Evolutionary conservation across 139 green algal species (phyloP).

Genomic region (Pleodorina starrii): DNA sequence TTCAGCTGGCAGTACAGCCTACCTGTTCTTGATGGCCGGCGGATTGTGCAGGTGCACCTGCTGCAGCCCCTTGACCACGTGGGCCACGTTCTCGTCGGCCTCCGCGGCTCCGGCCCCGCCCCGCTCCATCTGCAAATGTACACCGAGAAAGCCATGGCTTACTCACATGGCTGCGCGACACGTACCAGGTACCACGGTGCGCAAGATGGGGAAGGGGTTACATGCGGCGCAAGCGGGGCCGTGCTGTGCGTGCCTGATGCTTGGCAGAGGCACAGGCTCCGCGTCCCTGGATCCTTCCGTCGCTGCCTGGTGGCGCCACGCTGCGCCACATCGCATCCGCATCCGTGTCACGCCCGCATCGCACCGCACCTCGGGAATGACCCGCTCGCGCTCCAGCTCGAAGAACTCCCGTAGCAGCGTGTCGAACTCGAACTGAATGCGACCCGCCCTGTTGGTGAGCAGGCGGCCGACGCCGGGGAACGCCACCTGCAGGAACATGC

Average conservation of each 20-base stretch:
- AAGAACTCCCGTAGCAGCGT: slow-evolving; percentile 62
- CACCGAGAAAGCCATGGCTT: no score
- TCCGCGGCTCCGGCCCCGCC: neutral
- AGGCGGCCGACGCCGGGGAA: slow-evolving; percentile 66
- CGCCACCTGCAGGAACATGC: slow-evolving; percentile 48
- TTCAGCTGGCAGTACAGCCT: neutral
- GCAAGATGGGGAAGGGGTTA: no score
- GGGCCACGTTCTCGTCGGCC: neutral
- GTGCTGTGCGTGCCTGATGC: no score
- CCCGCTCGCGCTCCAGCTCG: slow-evolving; percentile 56
- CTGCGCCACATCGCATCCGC: no score
- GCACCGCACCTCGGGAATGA: slow-evolving; percentile 60
- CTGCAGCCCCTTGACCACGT: slow-evolving; percentile 55
- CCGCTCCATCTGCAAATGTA: slow-evolving; percentile 29
- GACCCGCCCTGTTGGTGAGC: slow-evolving; percentile 61
- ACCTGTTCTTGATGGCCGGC: slow-evolving; percentile 14
- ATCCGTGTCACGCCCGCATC: no score
- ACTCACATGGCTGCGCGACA: no score
- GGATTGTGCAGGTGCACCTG: slow-evolving; percentile 53
- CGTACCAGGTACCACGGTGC: no score
- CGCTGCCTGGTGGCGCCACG: no score
- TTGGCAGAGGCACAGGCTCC: no score
- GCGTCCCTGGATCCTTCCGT: no score
- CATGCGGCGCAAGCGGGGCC: no score
- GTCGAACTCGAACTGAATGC: slow-evolving; percentile 73